phyloP scores from a whole-genome alignment of 176 grass and related monocot species.

The Musa itinerans region DNA sequence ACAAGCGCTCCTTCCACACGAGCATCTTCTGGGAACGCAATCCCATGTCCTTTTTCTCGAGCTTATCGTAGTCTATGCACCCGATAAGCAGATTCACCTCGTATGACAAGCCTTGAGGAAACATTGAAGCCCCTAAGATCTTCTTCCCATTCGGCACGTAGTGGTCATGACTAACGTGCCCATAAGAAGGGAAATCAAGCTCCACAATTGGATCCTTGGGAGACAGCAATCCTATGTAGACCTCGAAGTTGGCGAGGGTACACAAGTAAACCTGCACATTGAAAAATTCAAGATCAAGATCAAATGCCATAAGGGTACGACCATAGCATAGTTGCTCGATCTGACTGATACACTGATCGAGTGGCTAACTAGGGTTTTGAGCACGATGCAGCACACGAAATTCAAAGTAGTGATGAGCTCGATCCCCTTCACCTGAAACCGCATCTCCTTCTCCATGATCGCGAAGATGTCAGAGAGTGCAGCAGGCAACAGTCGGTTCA shows the following conservation, averaged over 20 bases:
- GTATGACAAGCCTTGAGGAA: conserved; percentile 42
- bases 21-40: too few relatives aligned
- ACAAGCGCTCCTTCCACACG: too few relatives aligned
- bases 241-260: conserved; percentile 40
- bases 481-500: conserved; percentile 1
- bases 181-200: conserved; percentile 46
- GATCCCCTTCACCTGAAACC: conserved; percentile 31
- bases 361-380: conserved; percentile 40
- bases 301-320: conserved; percentile 33
- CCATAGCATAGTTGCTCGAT: conserved; percentile 41
- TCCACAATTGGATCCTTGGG: conserved; percentile 60
- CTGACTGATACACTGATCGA: conserved; percentile 47
- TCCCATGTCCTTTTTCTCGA: too few relatives aligned
- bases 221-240: conserved; percentile 40
- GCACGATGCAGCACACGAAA: conserved; percentile 41
- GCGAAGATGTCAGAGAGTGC: conserved; percentile 20
- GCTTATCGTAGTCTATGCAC: conserved; percentile 45
- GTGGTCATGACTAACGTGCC: conserved; percentile 50
- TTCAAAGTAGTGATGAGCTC: conserved; percentile 65
- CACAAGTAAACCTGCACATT: conserved; percentile 60
- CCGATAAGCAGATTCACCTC: conserved; percentile 39
- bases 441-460: conserved; percentile 36
- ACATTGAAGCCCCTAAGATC: conserved; percentile 48
- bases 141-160: conserved; percentile 41
- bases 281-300: conserved; percentile 31